Evolutionary conservation across 140 eudicot genomes (phyloP), one percentile per base, ranked within the genome.

Genomic region (Bidens hawaiensis): DNA sequence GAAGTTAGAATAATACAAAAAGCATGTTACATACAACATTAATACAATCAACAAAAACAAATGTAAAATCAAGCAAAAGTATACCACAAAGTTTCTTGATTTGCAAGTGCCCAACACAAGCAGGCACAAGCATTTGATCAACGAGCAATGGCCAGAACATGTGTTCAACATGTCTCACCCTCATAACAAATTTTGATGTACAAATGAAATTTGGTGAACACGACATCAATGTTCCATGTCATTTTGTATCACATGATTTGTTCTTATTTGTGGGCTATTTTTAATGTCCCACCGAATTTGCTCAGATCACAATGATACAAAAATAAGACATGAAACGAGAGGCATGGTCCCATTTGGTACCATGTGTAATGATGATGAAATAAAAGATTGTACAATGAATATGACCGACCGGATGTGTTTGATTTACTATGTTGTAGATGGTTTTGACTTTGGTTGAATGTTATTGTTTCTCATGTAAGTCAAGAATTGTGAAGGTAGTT

Each of bases 401-500:
- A 54, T 38, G 59, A 43, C 18, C 16, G 59, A 43, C 18, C 16
- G 47, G 38, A 25, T 11, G 25, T 4, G 47, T 27, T 24, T 31
- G 62, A 23, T 68, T 64, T 80, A 72, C 85, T 80, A 36, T 64
- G 70, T 48, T 25, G 56, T 47, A 42, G 64, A 25, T 54, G 25
- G 54, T 74, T 64, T 76, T 22, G 59, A 7, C 43, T 52, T 70
- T 43, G 97, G 97, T 40, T 60, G 72, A 58, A 90, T 81, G 48
- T 74, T 78, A 68, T 89, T 81, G 73, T 70, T 68, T 68, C 94
- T 79, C 87, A 90, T 78, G 89, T 86, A 90, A 14, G 83, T 64
- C 73, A 90, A 77, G 75, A 90, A 83, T 71, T 90, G 97, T 46
- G 95, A 38, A 24, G 97, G 97, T 50, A 90, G 67, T 80, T 90